A percentile compares a stretch with the other conserved stretches of the same genome.
Conservation (phyloP, 2,329 filamentous ascomycete genomes). For the Fusarium tjaetaba region DNA sequence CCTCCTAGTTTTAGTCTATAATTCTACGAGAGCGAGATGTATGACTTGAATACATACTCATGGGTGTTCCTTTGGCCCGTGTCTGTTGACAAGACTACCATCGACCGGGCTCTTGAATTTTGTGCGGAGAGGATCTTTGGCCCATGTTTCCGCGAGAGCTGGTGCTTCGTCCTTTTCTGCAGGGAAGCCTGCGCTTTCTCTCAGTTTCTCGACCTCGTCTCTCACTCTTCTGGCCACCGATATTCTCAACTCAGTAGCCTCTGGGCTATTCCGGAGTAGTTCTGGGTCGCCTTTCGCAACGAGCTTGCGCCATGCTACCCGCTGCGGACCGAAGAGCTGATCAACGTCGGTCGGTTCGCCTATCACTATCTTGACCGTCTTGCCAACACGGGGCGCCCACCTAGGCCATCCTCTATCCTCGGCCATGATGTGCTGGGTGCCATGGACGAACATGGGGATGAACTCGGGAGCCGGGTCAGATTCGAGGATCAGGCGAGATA, state of each 20-base stretch:
- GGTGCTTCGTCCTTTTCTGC: conserved; percentile 81
- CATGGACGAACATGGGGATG: conserved; percentile 94
- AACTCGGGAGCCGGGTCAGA: conserved; percentile 87
- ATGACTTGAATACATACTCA: conserved; percentile 16
- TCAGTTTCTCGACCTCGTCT: conserved; percentile 81
- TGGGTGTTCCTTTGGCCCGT: conserved; percentile 36
- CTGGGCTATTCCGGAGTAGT: conserved; percentile 54
- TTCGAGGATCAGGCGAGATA: conserved; percentile 91
- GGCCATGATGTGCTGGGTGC: conserved; percentile 87
- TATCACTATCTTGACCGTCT: conserved; percentile 77
- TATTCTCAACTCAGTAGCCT: conserved; percentile 76
- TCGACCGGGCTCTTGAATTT: conserved; percentile 65
- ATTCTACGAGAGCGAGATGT: conserved; percentile 31
- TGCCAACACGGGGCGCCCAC: conserved; percentile 79
- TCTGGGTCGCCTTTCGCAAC: conserved; percentile 61
- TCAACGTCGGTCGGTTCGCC: conserved; percentile 82
- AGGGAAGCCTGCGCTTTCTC: conserved; percentile 75
- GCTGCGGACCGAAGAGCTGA: conserved; percentile 78
- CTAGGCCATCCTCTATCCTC: conserved; percentile 83
- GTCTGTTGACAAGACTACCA: conserved; percentile 59
- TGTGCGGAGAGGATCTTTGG: conserved; percentile 59
- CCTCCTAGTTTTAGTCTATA: conserved; percentile 10
- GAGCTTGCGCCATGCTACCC: conserved; percentile 77
- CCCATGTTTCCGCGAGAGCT: conserved; percentile 84
- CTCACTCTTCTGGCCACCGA: conserved; percentile 84